Base-by-base conservation (phyloP, 2,329 filamentous ascomycete species). In the Hypoxylon sp. region DNA sequence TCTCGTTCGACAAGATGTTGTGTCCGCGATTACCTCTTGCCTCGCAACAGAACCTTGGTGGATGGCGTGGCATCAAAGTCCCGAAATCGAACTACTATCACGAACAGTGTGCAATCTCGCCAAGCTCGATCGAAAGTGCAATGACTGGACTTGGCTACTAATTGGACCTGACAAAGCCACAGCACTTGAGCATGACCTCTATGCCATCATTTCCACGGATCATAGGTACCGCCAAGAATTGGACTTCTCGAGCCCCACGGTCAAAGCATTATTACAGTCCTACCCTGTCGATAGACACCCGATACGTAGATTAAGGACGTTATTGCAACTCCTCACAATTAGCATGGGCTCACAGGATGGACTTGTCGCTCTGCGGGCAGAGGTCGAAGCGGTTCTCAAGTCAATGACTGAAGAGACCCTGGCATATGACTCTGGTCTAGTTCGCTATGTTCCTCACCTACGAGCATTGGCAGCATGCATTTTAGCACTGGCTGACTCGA, bases 111-210 rank as follows among this genome's bases (percentile, higher is more conserved):
- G 85, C 22, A 85, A 86, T 3, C 84, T 92, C 55, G 83, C 90
- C 29, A 90, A 88, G 69, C 81, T 91, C 14, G 87, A 86, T 63
- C 82, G 82, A 58, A 85, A 83, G n/a, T 85, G 81, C 74, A 82
- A 86, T 47, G 86, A 90, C 58, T 87, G 87, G 84, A 85, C 85
- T 1, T 84, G 84, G 61, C 81, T 86, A 47, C 76, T 90, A 5
- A 78, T 83, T 0, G 87, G 84, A 48, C 70, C 77, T 5, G 86
- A 87, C 77, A 86, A 85, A 66, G 85, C 84, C 8, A 86, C 88
- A 2, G 85, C 88, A 1, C 80, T 91, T 17, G 88, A 92, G 70
- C 86, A 91, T 73, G 81, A 89, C 31, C 77, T 91, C 47, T 82
- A 87, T 54, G 82, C 87, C 44, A 82, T 84, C 50, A 76, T 82